phyloP scores from a whole-genome alignment of 257 asterid species.

The Solanum appendiculatum region DNA sequence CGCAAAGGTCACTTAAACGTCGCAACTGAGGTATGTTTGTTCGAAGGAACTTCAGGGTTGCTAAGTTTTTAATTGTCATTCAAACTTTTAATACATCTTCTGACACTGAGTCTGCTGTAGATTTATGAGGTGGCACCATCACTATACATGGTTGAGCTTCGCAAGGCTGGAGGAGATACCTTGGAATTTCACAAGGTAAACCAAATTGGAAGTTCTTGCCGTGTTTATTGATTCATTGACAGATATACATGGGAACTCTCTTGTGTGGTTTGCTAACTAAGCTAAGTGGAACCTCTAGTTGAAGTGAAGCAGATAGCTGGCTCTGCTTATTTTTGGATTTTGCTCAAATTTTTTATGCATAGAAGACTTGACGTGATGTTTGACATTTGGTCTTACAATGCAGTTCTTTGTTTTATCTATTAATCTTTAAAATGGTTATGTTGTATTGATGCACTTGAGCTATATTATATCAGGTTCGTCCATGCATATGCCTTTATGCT shows the following conservation, averaged over 20 bases:
- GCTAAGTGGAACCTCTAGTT: not conserved
- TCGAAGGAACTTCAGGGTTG: not conserved
- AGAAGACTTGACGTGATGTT: not conserved
- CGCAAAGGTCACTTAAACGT: constrained; percentile 88
- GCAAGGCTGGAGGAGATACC: constrained; percentile 93
- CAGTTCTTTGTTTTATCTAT: not conserved
- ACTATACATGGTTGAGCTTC: constrained; percentile 81
- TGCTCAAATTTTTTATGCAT: not conserved
- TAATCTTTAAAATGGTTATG: not conserved
- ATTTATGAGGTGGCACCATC: constrained; percentile 91
- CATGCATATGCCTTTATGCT: not conserved
- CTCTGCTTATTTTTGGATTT: not conserved
- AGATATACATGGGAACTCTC: not conserved
- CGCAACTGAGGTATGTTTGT: constrained; percentile 69
- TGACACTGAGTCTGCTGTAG: constrained; percentile 21
- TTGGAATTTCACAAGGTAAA: constrained; percentile 84
- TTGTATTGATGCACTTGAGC: not conserved
- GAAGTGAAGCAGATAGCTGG: not conserved
- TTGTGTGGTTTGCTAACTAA: not conserved
- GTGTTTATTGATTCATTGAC: not conserved
- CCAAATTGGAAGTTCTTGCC: not conserved
- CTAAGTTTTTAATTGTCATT: not conserved
- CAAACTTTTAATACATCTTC: not conserved
- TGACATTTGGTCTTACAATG: not conserved
- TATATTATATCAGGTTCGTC: not conserved